phyloP scores from a whole-genome alignment of 2,329 filamentous ascomycete genomes.

The Arthrobotrys sinensis region DNA sequence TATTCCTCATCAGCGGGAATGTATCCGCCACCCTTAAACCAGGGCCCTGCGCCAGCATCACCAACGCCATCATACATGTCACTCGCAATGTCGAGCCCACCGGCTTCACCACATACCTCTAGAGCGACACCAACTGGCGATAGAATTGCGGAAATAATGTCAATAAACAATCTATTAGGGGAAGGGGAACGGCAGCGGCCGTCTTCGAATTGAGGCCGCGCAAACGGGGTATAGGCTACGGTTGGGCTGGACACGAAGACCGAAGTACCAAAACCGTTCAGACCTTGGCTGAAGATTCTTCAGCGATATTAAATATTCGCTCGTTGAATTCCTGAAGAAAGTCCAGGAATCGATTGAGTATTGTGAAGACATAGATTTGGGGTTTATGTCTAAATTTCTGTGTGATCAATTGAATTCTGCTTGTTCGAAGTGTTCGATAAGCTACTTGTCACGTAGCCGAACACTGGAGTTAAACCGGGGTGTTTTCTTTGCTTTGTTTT shows the following conservation, averaged over 20 bases:
- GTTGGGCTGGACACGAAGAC: too few species aligned
- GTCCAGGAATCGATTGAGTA: neutral
- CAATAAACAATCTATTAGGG: constrained; percentile 54
- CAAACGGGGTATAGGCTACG: neutral
- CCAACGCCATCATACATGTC: constrained; percentile 60
- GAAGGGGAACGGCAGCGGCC: constrained; percentile 51
- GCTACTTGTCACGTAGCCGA: neutral
- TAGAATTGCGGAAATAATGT: constrained; percentile 59
- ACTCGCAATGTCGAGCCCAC: constrained; percentile 55
- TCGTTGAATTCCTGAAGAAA: neutral
- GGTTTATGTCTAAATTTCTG: constrained; percentile 4
- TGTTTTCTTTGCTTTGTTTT: neutral
- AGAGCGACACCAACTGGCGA: constrained; percentile 28
- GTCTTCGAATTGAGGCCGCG: constrained; percentile 40
- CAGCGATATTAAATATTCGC: neutral
- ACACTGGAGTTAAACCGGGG: constrained; percentile 7
- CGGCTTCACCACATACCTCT: constrained; percentile 43
- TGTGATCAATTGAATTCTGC: neutral
- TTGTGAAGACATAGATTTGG: neutral
- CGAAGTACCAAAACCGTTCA: neutral
- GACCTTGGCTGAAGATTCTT: neutral
- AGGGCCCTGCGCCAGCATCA: constrained; percentile 30
- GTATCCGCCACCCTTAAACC: constrained; percentile 39
- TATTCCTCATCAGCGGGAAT: constrained; percentile 33
- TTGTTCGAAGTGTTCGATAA: neutral